Evolutionary conservation across 805 yeast species (phyloP), one percentile per base, ranked within the genome.

Genomic region (Peterozyma toletana): DNA sequence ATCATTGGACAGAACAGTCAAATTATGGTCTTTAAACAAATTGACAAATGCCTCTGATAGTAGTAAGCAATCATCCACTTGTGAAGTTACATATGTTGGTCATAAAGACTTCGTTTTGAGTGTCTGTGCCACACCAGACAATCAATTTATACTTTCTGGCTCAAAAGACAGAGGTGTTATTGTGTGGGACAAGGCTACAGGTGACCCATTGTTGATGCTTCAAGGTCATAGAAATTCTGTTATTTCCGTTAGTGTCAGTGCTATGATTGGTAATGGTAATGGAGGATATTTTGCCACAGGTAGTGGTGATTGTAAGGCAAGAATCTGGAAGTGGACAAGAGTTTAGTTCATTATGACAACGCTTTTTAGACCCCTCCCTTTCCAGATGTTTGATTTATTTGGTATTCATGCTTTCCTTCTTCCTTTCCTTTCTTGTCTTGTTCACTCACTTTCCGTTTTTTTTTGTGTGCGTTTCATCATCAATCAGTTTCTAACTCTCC

Each of bases 221-320:
- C 97, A 89, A 69, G 98, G 98, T 33, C 98, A 91, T 64, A 81
- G 93, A 62, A 91, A 91, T 70, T 86, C 96, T 9, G 98, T 93
- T 39, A 91, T 91, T 53, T 82, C 91, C 44, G 98, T 91, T 35
- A 88, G 96, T 40, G 96, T 93, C 17, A 81, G 93, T 18, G 88
- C 89, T 53, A 80, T 80, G 49, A 82, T 87, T 49, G 70, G 72
- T 46, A 50, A 62, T 14, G 55, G 54, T 44, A 75, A 75, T 49
- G 82, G 78, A 51, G 91, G 95, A 40, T 81, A 87, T 55, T 93
- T 91, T 71, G 98, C 98, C 44, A 90, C 98, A 11, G 98, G 98
- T 45, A 77, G 88, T 65, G 99, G 98, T 62, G 98, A 91, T 67
- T 91, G 96, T 66, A 86, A 90, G 62, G 98, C 98, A 35, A 80